Evolutionary conservation across 257 asterid genomes (phyloP), one percentile per base, ranked within the genome.

Genomic region (Solanum paucissectum): DNA sequence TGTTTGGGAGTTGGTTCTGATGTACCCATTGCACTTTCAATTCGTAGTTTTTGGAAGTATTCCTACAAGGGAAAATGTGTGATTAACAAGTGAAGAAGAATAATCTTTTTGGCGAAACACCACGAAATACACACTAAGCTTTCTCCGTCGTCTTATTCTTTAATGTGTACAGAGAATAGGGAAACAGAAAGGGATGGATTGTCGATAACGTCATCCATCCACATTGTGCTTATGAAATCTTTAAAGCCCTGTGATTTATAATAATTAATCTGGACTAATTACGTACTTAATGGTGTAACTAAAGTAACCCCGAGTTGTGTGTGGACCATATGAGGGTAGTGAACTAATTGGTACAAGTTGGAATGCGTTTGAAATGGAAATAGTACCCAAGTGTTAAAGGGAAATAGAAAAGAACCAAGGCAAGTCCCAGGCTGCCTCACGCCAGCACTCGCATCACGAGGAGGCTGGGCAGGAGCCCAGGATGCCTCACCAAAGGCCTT

Each of bases 21-120:
- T 83, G 99, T 92, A 90, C 92, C 83, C 99, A 97, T 95, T 18
- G 98, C 94, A 68, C 81, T 95, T 93, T 97, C 98, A n/a, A 95
- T 93, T 85, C 97, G 91, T 86, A 94, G 92, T 89, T 94, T 95
- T 89, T 95, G 98, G 89, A 97, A 97, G 89, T 95, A 95, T 88
- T 95, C 99, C 99, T 97, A 88, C 74, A 91, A 55, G 40, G 62
- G 69, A 81, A 81, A 46, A 81, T 2, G 3, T 29, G 40, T 49
- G 62, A 14, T 46, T 46, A 81, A 3, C 27, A 81, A 29, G 42
- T 49, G 52, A 81, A 49, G 44, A 81, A 49, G 9, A 29, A 81
- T 46, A 46, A 81, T 27, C 66, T 12, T 58, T 58, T 58, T 21
- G 49, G n/a, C 37, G 84, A 46, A 81, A 29, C 69, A 46, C 44